phyloP scores from a whole-genome alignment of 139 green algal species.

The Chlamydomonas sp. region DNA sequence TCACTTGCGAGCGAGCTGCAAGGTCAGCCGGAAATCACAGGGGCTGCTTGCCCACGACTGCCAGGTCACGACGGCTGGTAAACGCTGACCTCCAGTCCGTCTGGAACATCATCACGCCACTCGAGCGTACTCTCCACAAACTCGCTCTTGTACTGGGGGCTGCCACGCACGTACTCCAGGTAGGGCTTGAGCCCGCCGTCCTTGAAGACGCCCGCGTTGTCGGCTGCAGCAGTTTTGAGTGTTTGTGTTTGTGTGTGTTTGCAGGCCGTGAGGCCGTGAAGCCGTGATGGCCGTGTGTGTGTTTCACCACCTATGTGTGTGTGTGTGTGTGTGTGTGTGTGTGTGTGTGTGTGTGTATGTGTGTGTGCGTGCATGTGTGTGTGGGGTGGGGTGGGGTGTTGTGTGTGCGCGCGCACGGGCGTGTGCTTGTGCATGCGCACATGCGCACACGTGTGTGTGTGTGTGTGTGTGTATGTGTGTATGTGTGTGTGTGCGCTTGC shows the following conservation, averaged over 20 bases:
- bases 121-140: constrained; percentile 43
- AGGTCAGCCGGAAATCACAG: too few species aligned
- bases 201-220: constrained; percentile 54
- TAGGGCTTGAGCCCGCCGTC: constrained; percentile 16
- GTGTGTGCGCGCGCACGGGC: not conserved
- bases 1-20: too few species aligned
- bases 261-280: too few species aligned
- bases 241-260: too few species aligned
- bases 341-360: constrained; percentile 1
- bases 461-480: not conserved
- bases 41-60: too few species aligned
- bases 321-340: not conserved
- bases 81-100: constrained; percentile 58
- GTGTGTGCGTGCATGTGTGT: not conserved
- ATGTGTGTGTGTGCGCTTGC: not conserved
- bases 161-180: constrained; percentile 46
- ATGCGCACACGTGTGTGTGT: not conserved
- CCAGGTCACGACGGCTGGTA: constrained; percentile 14
- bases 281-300: too few species aligned
- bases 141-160: constrained; percentile 28
- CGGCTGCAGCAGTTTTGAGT: too few species aligned
- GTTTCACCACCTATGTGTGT: too few species aligned
- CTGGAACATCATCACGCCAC: constrained; percentile 55
- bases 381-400: not conserved
- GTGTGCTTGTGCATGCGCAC: not conserved